These are phyloP conservation scores for Sugiyamaella novakii DNA, from an alignment of 1,139 yeast genomes.

Conservation along the genomic window DNA sequence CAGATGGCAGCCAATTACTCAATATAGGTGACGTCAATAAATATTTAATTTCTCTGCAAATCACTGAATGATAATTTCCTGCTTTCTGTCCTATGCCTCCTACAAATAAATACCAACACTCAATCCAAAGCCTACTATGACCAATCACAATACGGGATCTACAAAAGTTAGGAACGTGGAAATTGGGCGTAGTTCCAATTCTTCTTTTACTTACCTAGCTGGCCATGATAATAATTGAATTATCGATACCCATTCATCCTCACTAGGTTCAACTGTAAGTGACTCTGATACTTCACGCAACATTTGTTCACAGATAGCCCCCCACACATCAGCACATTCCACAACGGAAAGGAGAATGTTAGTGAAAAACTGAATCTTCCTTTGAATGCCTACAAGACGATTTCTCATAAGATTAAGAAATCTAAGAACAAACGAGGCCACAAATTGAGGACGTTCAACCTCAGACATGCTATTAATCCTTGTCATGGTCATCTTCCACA, in stretches of 20 bases:
- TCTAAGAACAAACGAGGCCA: slow-evolving; percentile 6
- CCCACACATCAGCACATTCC: slow-evolving; percentile 18
- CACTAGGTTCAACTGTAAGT: background rate
- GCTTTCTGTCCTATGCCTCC: background rate
- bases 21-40: slow-evolving; percentile 9
- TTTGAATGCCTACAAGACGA: slow-evolving; percentile 5
- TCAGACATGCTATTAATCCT: slow-evolving; percentile 7
- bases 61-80: background rate
- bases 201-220: slow-evolving; percentile 6
- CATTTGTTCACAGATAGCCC: slow-evolving; percentile 15
- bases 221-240: slow-evolving; percentile 17
- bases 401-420: slow-evolving; percentile 11
- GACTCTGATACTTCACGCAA: slow-evolving; percentile 3
- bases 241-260: slow-evolving; percentile 3
- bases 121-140: slow-evolving; percentile 15
- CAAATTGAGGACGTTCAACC: slow-evolving; percentile 6
- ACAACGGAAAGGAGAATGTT: slow-evolving; percentile 9
- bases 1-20: slow-evolving; percentile 11
- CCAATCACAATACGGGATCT: slow-evolving; percentile 8
- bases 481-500: slow-evolving; percentile 21
- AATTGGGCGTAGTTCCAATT: background rate
- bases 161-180: slow-evolving; percentile 1
- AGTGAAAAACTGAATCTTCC: slow-evolving; percentile 7
- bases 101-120: slow-evolving; percentile 15
- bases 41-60: slow-evolving; percentile 4